Evolutionary conservation across 305 asterid species (phyloP).

Genomic region (Fraxinus angustifolia): DNA sequence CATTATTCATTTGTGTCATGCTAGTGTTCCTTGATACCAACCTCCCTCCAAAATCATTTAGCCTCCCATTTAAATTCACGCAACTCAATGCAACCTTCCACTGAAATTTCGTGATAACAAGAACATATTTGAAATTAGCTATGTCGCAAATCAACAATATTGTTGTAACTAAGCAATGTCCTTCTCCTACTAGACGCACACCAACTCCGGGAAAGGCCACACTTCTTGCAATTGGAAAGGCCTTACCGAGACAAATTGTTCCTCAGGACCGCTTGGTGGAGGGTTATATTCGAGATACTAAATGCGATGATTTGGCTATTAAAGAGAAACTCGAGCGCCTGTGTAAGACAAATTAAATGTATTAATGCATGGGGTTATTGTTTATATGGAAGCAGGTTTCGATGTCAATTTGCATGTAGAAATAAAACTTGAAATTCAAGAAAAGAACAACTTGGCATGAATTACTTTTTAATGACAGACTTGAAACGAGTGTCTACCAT

Average conservation of each 20-base stretch:
- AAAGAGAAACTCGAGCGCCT: slow-evolving; percentile 82
- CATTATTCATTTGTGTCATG: slow-evolving; percentile 43
- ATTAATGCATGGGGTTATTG: no score
- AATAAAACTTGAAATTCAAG: no score
- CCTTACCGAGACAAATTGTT: slow-evolving; percentile 75
- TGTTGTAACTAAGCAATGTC: background rate
- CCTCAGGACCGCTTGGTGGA: slow-evolving; percentile 83
- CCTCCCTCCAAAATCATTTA: slow-evolving; percentile 42
- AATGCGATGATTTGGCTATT: slow-evolving; percentile 55
- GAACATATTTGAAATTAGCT: background rate
- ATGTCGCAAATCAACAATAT: slow-evolving; percentile 35
- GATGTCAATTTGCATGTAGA: no score
- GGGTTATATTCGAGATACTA: slow-evolving; percentile 79
- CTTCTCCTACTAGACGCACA: slow-evolving; percentile 13
- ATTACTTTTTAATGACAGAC: no score
- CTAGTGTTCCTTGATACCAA: slow-evolving; percentile 40
- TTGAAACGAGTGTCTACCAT: no score
- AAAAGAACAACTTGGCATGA: no score
- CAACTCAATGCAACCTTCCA: slow-evolving; percentile 21
- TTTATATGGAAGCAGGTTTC: no score
- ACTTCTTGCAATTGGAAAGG: slow-evolving; percentile 74
- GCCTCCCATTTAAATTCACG: slow-evolving; percentile 34
- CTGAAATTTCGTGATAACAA: background rate
- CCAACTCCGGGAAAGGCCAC: slow-evolving; percentile 75
- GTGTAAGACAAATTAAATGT: slow-evolving; percentile 35